These are phyloP conservation scores for Apocynum venetum DNA, from an alignment of 257 asterid species.

Conservation along the genomic window DNA sequence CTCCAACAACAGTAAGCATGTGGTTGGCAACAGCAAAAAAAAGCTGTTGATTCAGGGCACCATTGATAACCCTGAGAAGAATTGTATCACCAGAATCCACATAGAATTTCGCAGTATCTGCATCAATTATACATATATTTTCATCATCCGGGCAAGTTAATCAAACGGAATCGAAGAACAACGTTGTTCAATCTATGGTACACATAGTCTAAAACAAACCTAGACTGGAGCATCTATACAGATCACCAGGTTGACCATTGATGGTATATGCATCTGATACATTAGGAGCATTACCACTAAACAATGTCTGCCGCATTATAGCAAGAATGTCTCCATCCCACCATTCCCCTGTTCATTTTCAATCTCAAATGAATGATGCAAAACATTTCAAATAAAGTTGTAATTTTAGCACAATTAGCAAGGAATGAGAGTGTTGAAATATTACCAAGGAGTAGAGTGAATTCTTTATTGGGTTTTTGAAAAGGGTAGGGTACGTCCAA, in stretches of 20 bases:
- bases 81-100: constrained; percentile 50
- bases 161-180: neutral
- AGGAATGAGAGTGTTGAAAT: neutral
- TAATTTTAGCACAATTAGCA: neutral
- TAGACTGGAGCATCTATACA: constrained; percentile 45
- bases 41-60: constrained; percentile 66
- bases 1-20: constrained; percentile 51
- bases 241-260: constrained; percentile 60
- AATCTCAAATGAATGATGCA: neutral
- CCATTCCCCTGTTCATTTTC: constrained; percentile 62
- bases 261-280: constrained; percentile 50
- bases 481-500: constrained; percentile 48
- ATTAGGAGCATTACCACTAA: constrained; percentile 75
- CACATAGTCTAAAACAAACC: constrained; percentile 12
- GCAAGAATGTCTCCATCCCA: constrained; percentile 63
- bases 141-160: neutral
- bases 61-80: constrained; percentile 58
- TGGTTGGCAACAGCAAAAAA: constrained; percentile 61
- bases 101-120: constrained; percentile 41
- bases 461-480: constrained; percentile 41
- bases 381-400: neutral
- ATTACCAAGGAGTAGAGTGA: constrained; percentile 59
- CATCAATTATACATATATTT: neutral
- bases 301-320: constrained; percentile 48
- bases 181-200: neutral